Conservation (phyloP, 2,329 filamentous ascomycete species). For the Cadophora malorum region DNA sequence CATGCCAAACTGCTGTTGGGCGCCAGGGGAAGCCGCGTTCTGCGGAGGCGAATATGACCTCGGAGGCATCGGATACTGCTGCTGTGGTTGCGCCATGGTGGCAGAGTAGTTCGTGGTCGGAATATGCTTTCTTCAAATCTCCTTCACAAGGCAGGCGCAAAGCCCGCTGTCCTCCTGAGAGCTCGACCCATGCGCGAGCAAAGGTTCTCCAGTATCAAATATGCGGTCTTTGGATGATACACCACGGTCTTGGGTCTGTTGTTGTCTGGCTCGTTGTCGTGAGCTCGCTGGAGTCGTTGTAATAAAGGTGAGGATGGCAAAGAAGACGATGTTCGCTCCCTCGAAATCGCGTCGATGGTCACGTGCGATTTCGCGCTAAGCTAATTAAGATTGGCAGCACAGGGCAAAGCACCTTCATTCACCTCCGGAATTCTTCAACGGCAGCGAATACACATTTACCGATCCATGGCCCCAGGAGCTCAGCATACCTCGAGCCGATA, state of each 20-base stretch:
- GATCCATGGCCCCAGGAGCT: constrained; percentile 1
- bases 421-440: neutral
- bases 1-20: constrained; percentile 62
- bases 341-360: constrained; percentile 11
- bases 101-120: constrained; percentile 10
- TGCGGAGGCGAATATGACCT: constrained; percentile 68
- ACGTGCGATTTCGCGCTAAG: neutral
- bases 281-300: constrained; percentile 4
- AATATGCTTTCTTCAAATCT: constrained; percentile 30
- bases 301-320: constrained; percentile 7
- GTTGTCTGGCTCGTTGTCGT: constrained; percentile 13
- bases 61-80: constrained; percentile 51
- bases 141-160: constrained; percentile 43
- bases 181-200: constrained; percentile 41
- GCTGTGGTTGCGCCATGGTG: constrained; percentile 47
- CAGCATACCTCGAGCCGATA: neutral
- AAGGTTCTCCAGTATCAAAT: neutral
- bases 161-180: constrained; percentile 40
- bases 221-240: neutral
- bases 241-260: neutral
- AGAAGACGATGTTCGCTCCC: constrained; percentile 9
- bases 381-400: neutral
- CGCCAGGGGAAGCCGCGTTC: constrained; percentile 65
- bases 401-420: constrained; percentile 5
- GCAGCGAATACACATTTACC: neutral